A percentile compares a stretch with the other conserved stretches of the same genome.
Conservation (phyloP, 2,329 filamentous ascomycete genomes). For the Shiraia sp. region DNA sequence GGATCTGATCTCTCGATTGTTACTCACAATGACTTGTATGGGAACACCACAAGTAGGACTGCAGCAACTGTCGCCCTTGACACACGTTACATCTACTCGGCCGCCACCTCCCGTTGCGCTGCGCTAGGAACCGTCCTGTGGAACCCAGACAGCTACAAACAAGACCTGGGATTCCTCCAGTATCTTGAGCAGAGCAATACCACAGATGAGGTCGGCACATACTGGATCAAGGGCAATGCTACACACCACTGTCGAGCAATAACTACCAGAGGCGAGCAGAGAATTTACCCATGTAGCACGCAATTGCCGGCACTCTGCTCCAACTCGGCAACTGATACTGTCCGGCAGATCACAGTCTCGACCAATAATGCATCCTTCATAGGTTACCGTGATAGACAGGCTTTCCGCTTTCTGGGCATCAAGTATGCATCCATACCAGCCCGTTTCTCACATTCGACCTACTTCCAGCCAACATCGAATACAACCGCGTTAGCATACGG, state of each 20-base stretch:
- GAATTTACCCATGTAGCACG: slow-evolving; percentile 19
- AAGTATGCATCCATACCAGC: slow-evolving; percentile 52
- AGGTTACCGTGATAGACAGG: slow-evolving; percentile 51
- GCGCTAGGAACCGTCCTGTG: slow-evolving; percentile 27
- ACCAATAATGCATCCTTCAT: slow-evolving; percentile 23
- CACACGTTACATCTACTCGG: slow-evolving; percentile 10
- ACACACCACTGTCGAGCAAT: slow-evolving; percentile 23
- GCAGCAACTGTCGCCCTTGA: slow-evolving; percentile 22
- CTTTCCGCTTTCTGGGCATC: slow-evolving; percentile 57
- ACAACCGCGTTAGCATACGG: slow-evolving; percentile 42
- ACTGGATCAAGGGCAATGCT: slow-evolving; percentile 22
- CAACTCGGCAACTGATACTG: slow-evolving; percentile 19
- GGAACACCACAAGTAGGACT: slow-evolving; percentile 23
- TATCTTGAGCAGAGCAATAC: slow-evolving; percentile 22
- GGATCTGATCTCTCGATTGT: slow-evolving; percentile 35
- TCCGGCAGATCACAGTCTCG: slow-evolving; percentile 21
- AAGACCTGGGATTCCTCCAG: slow-evolving; percentile 18
- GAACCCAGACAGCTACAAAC: slow-evolving; percentile 11
- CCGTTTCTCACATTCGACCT: slow-evolving; percentile 53
- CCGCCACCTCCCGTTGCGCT: slow-evolving; percentile 19
- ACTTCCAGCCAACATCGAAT: slow-evolving; percentile 39
- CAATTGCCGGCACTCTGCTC: slow-evolving; percentile 29
- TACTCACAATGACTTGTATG: slow-evolving; percentile 34
- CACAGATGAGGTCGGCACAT: slow-evolving; percentile 12
- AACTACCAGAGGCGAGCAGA: slow-evolving; percentile 17